Evolutionary conservation across 805 yeast genomes (phyloP), one percentile per base, ranked within the genome.

Genomic region (Priceomyces haplophilus): DNA sequence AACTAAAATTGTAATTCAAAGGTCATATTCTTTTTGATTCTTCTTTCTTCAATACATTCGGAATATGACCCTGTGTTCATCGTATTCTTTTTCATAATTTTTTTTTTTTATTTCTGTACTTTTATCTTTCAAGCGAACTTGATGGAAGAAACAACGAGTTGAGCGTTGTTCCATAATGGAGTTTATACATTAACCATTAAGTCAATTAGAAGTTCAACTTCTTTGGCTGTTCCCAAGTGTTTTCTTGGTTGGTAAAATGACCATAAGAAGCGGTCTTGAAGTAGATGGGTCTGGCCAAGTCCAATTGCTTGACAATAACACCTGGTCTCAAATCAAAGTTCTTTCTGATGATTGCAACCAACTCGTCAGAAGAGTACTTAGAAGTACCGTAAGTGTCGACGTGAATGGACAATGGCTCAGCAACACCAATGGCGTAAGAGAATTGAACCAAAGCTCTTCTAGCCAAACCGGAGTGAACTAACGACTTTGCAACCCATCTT

Each of bases 241-340:
- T 86, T 65, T 83, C 85, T 80, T 91, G 99, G 85, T 93, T 88
- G 67, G 99, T 93, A 87, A 93, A 93, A 77, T 93, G 99, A 69
- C 99, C 99, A 73, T 93, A 91, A 44, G 96, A 85, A 61, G 99
- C 99, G 60, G 99, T 93, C 85, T 91, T 86, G 79, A 88, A 82
- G 82, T 93, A 93, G 74, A 93, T 93, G 73, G 99, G 99, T 78
- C 97, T 88, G 54, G 99, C 99, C 67, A 93, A 82, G 69, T 93
- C 93, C 65, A 93, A 83, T 72, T 90, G 97, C 72, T 76, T 88
- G 67, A 93, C 99, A 72, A 93, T 82, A 59, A 86, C 93, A 88
- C 99, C 99, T 52, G 99, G 99, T 82, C 99, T 91, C 69, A 93
- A 80, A 75, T 93, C 98, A 64, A 93, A 93, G 86, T 93, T 93